A percentile compares a stretch with the other conserved stretches of the same genome.
Evolutionary conservation across 2,329 filamentous ascomycete genomes (phyloP).

Genomic region (Chaetomium olivaceum): DNA sequence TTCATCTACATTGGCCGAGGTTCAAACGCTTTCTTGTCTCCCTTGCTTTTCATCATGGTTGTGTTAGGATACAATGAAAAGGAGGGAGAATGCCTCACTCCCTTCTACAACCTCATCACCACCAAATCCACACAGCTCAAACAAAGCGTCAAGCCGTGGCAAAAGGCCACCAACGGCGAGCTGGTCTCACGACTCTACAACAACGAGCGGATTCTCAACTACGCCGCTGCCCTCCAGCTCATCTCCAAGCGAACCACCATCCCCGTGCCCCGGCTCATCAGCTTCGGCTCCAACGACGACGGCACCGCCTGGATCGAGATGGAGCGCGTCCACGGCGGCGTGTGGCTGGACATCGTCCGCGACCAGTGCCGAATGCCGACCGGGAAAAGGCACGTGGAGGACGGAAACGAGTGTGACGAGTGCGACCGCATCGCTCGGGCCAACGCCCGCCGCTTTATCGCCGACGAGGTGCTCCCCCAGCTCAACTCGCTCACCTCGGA

Average conservation of each 20-base stretch:
- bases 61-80: not conserved
- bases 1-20: too few species aligned
- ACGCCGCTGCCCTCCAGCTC: not conserved
- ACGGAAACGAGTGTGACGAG: slow-evolving; percentile 3
- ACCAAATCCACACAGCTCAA: not conserved
- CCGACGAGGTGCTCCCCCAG: slow-evolving; percentile 3
- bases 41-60: not conserved
- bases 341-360: not conserved
- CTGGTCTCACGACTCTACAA: not conserved
- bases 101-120: not conserved
- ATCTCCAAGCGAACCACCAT: not conserved
- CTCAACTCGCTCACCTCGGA: slow-evolving; percentile 3
- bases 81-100: not conserved
- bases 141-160: not conserved
- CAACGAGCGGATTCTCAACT: not conserved
- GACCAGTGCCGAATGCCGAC: slow-evolving; percentile 1
- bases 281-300: not conserved
- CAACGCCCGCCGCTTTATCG: not conserved
- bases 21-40: not conserved
- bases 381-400: not conserved
- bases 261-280: slow-evolving; percentile 1
- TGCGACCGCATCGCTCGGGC: slow-evolving; percentile 2
- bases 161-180: not conserved
- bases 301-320: not conserved
- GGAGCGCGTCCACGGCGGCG: not conserved